phyloP scores from a whole-genome alignment of 805 yeast genomes.

The Yamadazyma laniorum region DNA sequence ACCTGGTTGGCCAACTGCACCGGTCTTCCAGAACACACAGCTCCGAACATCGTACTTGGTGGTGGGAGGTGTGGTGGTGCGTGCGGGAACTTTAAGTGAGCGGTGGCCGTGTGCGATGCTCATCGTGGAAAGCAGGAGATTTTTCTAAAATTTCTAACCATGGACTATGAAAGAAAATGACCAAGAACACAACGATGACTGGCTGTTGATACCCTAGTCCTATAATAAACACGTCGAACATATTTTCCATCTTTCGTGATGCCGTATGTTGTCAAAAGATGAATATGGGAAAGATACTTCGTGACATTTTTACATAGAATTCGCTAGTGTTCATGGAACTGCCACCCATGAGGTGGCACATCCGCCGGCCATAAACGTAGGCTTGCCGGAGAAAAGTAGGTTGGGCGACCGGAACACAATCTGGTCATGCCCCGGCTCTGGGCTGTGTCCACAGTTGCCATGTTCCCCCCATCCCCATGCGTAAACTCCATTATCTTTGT shows the following conservation, averaged over 20 bases:
- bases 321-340: no score
- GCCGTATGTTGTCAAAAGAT: constrained; percentile 49
- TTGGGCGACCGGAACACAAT: constrained; percentile 41
- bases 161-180: constrained; percentile 14
- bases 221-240: constrained; percentile 65
- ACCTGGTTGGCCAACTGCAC: constrained; percentile 59
- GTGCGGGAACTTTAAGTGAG: not conserved
- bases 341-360: constrained; percentile 70
- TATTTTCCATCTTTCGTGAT: constrained; percentile 68
- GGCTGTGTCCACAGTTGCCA: constrained; percentile 76
- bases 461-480: constrained; percentile 99
- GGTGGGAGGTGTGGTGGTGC: not conserved
- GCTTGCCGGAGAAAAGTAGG: constrained; percentile 25
- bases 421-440: constrained; percentile 14
- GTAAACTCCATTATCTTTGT: constrained; percentile 36
- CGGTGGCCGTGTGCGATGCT: not conserved
- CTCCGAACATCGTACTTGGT: constrained; percentile 59
- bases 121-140: constrained; percentile 1
- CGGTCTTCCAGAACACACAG: constrained; percentile 73
- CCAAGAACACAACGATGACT: constrained; percentile 5
- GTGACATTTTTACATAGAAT: constrained; percentile 66
- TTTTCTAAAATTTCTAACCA: constrained; percentile 4
- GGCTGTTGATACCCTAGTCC: constrained; percentile 60
- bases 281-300: constrained; percentile 75
- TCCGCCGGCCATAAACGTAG: constrained; percentile 50